Evolutionary conservation across 768 basidiomycete species (phyloP), one percentile per base, ranked within the genome.

Genomic region (Mycena rebaudengoi): DNA sequence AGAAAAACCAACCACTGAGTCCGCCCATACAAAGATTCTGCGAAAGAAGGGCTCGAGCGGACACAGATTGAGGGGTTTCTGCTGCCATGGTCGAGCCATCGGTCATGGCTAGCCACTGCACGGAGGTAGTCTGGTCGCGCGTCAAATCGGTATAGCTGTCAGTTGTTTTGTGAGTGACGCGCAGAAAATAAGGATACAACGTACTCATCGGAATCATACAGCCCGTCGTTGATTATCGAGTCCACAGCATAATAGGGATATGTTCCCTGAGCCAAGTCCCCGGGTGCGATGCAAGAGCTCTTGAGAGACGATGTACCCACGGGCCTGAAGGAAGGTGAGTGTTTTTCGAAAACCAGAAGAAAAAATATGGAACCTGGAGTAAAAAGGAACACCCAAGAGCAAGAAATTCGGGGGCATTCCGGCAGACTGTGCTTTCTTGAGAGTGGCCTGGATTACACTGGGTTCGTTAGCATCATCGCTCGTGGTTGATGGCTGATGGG

Each of bases 231-330:
- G 20, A 53, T 32, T 10, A 53, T 53, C 2, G 46, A 44, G 25
- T 63, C 62, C 18, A 63, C 50, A 7, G 53, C 62, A 40, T 32
- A 63, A 40, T 63, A 63, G 7, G 62, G 62, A 55, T 37, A 63
- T 35, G 62, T 63, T n/a, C 54, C 53, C 48, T 63, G 62, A 11
- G 53, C 62, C 5, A 63, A 28, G 8, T 33, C 62, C 4, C 40
- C 41, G 5, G 53, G 16, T 23, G 62, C 23, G 18, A 63, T 23
- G n/a, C 62, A 55, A 20, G 30, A 8, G 41, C 37, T 43, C 18
- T 28, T 21, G 32, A 30, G 25, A 5, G 32, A 32, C 5, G 45
- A 48, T 12, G 5, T 45, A 26, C 44, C 44, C 23, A 45, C 6
- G 2, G 44, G 44, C 25, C 44, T 45, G 13, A 14, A 45, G 3